These are phyloP conservation scores for Coniella lustricola DNA, from an alignment of 2,329 filamentous ascomycete species.

Conservation along the genomic window DNA sequence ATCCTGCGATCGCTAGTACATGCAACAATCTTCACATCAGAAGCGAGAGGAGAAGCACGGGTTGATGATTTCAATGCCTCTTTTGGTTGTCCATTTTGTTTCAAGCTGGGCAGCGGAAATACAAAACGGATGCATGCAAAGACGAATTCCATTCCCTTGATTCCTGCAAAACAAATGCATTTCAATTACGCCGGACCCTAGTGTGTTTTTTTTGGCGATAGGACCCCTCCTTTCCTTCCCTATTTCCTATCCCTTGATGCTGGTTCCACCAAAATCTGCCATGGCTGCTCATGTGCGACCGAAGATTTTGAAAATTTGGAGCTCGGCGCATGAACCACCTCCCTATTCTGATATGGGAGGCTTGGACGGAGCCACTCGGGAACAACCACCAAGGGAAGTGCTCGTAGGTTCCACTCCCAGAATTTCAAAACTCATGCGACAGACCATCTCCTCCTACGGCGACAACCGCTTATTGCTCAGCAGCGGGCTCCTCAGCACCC, in stretches of 20 bases:
- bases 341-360: neutral
- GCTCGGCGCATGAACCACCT: neutral
- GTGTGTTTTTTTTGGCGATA: conserved; percentile 10
- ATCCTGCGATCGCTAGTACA: too few relatives aligned
- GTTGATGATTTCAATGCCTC: conserved; percentile 7
- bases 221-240: conserved; percentile 2
- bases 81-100: conserved; percentile 11
- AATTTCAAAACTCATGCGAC: conserved; percentile 10
- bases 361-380: conserved; percentile 1
- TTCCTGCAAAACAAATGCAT: conserved; percentile 17
- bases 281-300: conserved; percentile 6
- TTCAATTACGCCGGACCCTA: conserved; percentile 17
- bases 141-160: conserved; percentile 14
- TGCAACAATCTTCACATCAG: neutral
- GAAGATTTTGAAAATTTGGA: neutral
- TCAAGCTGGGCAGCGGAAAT: conserved; percentile 3
- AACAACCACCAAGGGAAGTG: neutral
- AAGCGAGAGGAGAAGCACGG: neutral
- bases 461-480: conserved; percentile 35
- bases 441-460: conserved; percentile 2
- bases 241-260: conserved; percentile 4
- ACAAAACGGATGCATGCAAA: conserved; percentile 10
- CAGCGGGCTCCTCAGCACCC: conserved; percentile 45
- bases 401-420: neutral
- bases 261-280: conserved; percentile 3